Conservation (phyloP, 495 filamentous ascomycete species). For the Niebla homalea region DNA sequence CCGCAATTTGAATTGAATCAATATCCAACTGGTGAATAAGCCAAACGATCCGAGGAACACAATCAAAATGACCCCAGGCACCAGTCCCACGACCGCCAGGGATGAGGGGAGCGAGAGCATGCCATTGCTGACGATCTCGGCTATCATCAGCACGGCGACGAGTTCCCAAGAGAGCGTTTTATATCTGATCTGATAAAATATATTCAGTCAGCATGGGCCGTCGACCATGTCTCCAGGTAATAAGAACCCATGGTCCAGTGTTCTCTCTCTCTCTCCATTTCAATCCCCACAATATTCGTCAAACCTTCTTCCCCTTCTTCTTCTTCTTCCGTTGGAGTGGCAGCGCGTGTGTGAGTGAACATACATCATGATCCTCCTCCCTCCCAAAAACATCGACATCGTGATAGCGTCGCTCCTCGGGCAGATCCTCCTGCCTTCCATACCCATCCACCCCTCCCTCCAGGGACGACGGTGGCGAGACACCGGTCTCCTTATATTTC, state of each 20-base stretch:
- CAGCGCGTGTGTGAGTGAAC: neutral
- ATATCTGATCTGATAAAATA: conserved; percentile 35
- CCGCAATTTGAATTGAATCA: conserved; percentile 31
- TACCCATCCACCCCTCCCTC: conserved; percentile 1
- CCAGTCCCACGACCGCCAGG: conserved; percentile 41
- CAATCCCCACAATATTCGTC: too few relatives aligned
- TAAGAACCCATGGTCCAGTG: too few relatives aligned
- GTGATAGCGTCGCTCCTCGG: conserved; percentile 8
- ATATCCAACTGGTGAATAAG: conserved; percentile 26
- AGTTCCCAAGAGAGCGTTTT: conserved; percentile 44
- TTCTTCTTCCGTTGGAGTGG: too few relatives aligned
- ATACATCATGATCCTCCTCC: conserved; percentile 24
- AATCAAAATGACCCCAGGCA: conserved; percentile 35
- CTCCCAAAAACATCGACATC: conserved; percentile 23
- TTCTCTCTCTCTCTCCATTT: too few relatives aligned
- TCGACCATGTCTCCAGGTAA: neutral
- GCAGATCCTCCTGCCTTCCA: neutral
- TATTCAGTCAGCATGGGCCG: neutral
- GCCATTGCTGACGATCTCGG: conserved; percentile 48
- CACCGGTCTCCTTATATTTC: conserved; percentile 1
- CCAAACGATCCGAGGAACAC: conserved; percentile 26
- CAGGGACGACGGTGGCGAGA: conserved; percentile 1
- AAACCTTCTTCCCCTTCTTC: too few relatives aligned
- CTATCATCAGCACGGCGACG: conserved; percentile 46
- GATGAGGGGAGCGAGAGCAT: conserved; percentile 44